Evolutionary conservation across 2,329 filamentous ascomycete species (phyloP), one percentile per base, ranked within the genome.

Genomic region (Pseudocercospora macadamiae): DNA sequence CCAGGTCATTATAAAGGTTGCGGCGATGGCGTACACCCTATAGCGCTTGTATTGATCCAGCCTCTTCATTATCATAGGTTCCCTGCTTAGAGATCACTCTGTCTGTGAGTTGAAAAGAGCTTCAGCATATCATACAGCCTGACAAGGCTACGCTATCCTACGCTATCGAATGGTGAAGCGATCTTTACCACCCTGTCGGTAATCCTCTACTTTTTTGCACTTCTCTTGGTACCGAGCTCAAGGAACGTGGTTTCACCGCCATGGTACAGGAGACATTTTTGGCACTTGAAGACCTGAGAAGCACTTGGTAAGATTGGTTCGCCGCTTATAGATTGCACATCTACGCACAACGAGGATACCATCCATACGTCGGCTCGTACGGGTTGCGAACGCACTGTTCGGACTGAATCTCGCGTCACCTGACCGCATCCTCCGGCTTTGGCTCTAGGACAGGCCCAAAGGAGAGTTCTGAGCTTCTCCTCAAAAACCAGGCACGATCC

Each of bases 381-480:
- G 42, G 42, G n/a, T 12, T 45, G 42, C 42, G 21, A 32, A 32
- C 42, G 2, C 10, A 21, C 18, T 39, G 19, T 14, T 45, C 42
- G 42, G 42, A 8, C 25, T 21, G 42, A n/a, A n/a, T 32, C 42
- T 45, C 12, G 19, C 23, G 39, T 44, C 39, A 44, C 39, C 39
- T 44, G 39, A 44, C 39, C 18, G 39, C 37, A 19, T 19, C 10
- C 16, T 19, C 37, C 4, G 37, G 37, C 19, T 44, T 44, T 16
- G 7, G 21, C 39, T 44, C 39, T 21, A 45, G 42, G 42, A 45
- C 42, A 45, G 21, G 42, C 42, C 39, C 23, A 44, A 44, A 25
- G 9, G 39, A 44, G 39, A 44, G 39, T 44, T 44, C 39, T 44
- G 39, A 44, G 39, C 39, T 44, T 44, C 39, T 44, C 39, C 39